Evolutionary conservation across 148 eudicot species (phyloP).

Genomic region (Selenicereus undatus): DNA sequence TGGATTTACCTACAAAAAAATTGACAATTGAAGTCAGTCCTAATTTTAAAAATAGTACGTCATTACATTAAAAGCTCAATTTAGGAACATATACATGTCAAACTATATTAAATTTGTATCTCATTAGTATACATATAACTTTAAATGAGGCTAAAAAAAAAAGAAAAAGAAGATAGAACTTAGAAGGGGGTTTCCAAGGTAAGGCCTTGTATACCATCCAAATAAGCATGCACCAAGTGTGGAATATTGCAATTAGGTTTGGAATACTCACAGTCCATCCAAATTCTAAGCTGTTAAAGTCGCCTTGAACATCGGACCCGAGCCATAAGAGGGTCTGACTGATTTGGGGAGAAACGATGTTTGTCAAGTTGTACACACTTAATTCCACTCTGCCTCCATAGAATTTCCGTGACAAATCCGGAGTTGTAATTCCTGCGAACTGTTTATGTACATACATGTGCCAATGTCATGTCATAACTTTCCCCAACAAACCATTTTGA

Average conservation of each 20-base stretch:
- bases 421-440: constrained; percentile 18
- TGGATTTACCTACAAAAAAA: constrained; percentile 19
- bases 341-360: not conserved
- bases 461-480: too few species aligned
- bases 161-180: too few species aligned
- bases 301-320: not conserved
- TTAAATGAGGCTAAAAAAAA: too few species aligned
- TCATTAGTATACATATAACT: too few species aligned
- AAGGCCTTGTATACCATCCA: not conserved
- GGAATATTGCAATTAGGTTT: not conserved
- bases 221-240: not conserved
- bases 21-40: too few species aligned
- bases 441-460: not conserved
- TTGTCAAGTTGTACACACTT: constrained; percentile 20
- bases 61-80: too few species aligned
- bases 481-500: too few species aligned
- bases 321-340: constrained; percentile 14
- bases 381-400: constrained; percentile 16
- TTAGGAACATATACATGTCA: too few species aligned
- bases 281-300: constrained; percentile 19
- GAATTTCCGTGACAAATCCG: not conserved
- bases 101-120: too few species aligned
- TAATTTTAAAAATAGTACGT: not conserved
- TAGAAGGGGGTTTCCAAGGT: not conserved
- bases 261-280: constrained; percentile 29